Evolutionary conservation across 495 filamentous ascomycete genomes (phyloP).

Genomic region (Penicillium soppii): DNA sequence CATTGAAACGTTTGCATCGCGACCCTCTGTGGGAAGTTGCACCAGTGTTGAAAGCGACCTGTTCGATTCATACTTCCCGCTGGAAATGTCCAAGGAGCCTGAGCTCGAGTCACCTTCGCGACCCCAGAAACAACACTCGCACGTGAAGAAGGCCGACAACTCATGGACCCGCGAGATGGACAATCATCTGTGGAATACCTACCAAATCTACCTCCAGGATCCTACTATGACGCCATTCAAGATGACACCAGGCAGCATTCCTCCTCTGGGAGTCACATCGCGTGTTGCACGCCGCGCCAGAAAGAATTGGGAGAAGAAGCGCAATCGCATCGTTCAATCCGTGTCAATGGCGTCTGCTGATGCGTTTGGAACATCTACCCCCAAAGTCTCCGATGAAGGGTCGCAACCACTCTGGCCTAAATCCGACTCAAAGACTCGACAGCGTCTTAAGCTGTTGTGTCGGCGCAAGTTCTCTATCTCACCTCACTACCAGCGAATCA

Average conservation of each 20-base stretch:
- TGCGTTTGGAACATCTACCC: conserved; percentile 66
- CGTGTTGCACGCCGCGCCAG: conserved; percentile 85
- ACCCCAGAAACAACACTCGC: conserved; percentile 17
- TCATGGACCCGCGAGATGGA: conserved; percentile 88
- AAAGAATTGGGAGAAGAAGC: conserved; percentile 67
- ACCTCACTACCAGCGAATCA: conserved; percentile 66
- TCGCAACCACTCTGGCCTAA: conserved; percentile 68
- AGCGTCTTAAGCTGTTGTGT: conserved; percentile 79
- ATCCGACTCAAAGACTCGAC: conserved; percentile 75
- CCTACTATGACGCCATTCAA: conserved; percentile 93
- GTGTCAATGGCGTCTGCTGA: conserved; percentile 12
- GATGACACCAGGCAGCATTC: conserved; percentile 79
- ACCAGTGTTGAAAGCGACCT: conserved; percentile 65
- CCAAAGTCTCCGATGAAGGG: conserved; percentile 34
- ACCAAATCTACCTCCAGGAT: conserved; percentile 82
- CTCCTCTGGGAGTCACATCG: conserved; percentile 84
- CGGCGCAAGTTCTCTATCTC: conserved; percentile 68
- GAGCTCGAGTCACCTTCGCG: conserved; percentile 34
- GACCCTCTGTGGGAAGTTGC: conserved; percentile 64
- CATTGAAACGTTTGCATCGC: conserved; percentile 62
- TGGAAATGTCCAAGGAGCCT: conserved; percentile 39
- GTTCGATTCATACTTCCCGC: conserved; percentile 55
- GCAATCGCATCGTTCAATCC: conserved; percentile 11
- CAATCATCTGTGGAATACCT: conserved; percentile 89
- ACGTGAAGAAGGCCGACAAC: conserved; percentile 15